Conservation (phyloP, 2,329 filamentous ascomycete species). For the Pyrenophora teres region DNA sequence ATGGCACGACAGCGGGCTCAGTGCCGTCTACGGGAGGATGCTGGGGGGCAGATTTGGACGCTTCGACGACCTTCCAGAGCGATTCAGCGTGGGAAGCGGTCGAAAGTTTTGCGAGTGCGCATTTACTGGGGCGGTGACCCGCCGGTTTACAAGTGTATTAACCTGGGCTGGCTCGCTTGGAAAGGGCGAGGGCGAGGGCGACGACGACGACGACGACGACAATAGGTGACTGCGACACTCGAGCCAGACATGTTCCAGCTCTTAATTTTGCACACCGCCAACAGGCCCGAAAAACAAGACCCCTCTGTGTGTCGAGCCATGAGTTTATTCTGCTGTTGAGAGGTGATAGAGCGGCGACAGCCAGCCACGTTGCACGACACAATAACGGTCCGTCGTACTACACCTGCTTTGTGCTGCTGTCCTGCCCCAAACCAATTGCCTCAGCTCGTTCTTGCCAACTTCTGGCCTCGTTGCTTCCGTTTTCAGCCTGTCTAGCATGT, state of each 20-base stretch:
- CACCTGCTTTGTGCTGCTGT: slow-evolving; percentile 10
- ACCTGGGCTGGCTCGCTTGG: slow-evolving; percentile 12
- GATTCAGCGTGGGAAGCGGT: slow-evolving; percentile 10
- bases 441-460: background rate
- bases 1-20: no score
- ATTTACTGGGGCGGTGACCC: slow-evolving; percentile 9
- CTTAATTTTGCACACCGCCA: background rate
- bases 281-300: background rate
- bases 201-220: no score
- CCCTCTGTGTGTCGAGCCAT: background rate
- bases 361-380: slow-evolving; percentile 6
- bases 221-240: background rate
- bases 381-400: slow-evolving; percentile 16
- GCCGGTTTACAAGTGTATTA: slow-evolving; percentile 9
- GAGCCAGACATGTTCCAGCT: background rate
- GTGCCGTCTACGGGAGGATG: slow-evolving; percentile 4
- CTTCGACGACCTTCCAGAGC: slow-evolving; percentile 9
- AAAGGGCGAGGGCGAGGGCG: slow-evolving; percentile 3
- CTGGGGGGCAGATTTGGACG: slow-evolving; percentile 8
- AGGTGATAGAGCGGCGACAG: background rate
- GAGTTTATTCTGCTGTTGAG: background rate
- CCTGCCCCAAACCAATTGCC: background rate
- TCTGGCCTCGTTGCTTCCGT: no score
- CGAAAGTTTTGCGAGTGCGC: slow-evolving; percentile 25
- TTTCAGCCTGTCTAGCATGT: background rate